A percentile compares a stretch with the other conserved stretches of the same genome.
These are phyloP conservation scores for Phytophthora europaea DNA, from an alignment of 352 stramenopile species.

Conservation along the genomic window DNA sequence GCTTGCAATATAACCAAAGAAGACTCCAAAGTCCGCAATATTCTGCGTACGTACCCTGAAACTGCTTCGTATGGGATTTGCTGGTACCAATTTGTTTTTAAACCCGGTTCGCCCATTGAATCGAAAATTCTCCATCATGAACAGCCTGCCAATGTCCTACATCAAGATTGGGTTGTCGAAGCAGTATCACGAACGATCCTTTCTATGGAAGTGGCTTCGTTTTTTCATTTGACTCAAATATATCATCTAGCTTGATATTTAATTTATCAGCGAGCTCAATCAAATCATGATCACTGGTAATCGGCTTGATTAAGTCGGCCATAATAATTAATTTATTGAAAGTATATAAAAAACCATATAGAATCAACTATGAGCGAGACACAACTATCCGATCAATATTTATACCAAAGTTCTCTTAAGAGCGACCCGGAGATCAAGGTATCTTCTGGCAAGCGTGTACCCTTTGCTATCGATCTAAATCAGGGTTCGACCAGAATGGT, in stretches of 20 bases:
- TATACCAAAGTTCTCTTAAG: background rate
- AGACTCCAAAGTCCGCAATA: too few relatives aligned
- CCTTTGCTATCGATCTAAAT: too few relatives aligned
- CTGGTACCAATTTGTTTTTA: too few relatives aligned
- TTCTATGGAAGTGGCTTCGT: too few relatives aligned
- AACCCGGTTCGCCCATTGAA: too few relatives aligned
- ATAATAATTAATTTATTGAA: background rate
- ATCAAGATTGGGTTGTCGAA: background rate
- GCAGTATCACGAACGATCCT: background rate
- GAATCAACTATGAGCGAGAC: conserved; percentile 1
- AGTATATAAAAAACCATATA: background rate
- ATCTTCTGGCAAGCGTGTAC: background rate
- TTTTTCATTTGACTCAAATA: background rate
- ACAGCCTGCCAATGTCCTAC: background rate
- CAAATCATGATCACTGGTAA: background rate
- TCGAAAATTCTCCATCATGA: too few relatives aligned
- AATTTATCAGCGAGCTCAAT: background rate
- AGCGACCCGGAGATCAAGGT: conserved; percentile 1
- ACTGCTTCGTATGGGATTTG: too few relatives aligned
- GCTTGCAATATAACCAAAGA: too few relatives aligned
- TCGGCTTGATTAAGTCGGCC: background rate
- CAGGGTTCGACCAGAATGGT: too few relatives aligned
- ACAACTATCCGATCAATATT: too few relatives aligned
- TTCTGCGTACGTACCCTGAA: too few relatives aligned
- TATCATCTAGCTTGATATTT: background rate